phyloP scores from a whole-genome alignment of 768 basidiomycete species.

The Lactarius trivialis region DNA sequence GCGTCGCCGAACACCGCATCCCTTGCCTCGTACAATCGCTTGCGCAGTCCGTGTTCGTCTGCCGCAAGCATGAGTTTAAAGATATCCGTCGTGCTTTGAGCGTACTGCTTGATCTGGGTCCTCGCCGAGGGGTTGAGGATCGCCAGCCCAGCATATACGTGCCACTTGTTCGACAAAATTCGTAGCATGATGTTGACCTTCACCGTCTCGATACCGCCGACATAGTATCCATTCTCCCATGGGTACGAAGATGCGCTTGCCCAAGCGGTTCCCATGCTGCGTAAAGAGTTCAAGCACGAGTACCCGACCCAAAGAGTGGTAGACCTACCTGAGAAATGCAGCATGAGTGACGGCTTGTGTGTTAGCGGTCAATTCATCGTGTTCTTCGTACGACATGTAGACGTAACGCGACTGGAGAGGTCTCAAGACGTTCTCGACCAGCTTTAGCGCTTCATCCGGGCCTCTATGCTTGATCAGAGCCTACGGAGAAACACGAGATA shows the following conservation, averaged over 20 bases:
- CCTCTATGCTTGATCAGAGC: constrained; percentile 86
- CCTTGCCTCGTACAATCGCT: constrained; percentile 67
- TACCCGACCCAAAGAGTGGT: background rate
- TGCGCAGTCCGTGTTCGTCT: constrained; percentile 48
- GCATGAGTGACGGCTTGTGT: constrained; percentile 98
- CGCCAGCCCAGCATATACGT: constrained; percentile 98
- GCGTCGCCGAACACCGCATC: constrained; percentile 65
- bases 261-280: constrained; percentile 99
- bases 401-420: constrained; percentile 83
- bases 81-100: constrained; percentile 75
- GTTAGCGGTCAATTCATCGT: constrained; percentile 94
- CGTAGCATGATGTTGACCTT: constrained; percentile 96
- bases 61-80: constrained; percentile 90
- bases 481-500: constrained; percentile 35
- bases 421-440: constrained; percentile 79
- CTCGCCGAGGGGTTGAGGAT: constrained; percentile 91
- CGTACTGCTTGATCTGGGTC: constrained; percentile 86
- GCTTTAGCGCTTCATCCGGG: constrained; percentile 55
- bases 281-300: background rate
- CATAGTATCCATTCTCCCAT: constrained; percentile 93
- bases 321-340: constrained; percentile 80
- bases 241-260: constrained; percentile 69
- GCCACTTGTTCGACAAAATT: constrained; percentile 97
- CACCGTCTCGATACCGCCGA: constrained; percentile 95
- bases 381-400: constrained; percentile 92